Evolutionary conservation across 2,329 filamentous ascomycete species (phyloP).

Genomic region (Sporothrix globosa): DNA sequence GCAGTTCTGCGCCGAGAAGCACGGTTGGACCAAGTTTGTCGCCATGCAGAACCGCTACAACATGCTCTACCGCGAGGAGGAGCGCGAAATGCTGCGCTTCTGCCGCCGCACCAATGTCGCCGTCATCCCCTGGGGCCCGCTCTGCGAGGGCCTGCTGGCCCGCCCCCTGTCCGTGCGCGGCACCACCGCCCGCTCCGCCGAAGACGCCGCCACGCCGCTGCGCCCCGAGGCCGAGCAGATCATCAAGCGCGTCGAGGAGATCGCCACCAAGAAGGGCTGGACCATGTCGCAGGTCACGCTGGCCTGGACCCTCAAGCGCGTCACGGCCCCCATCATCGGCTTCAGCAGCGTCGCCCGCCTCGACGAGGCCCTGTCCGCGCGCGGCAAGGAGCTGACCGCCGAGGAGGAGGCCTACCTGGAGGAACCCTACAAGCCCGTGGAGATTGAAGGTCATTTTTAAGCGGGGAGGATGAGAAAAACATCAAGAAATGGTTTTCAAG

Average conservation of each 20-base stretch:
- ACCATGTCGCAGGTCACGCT: constrained; percentile 57
- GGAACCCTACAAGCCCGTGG: constrained; percentile 58
- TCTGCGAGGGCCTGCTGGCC: constrained; percentile 47
- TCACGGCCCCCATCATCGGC: constrained; percentile 63
- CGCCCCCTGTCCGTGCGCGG: constrained; percentile 41
- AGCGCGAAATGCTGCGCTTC: constrained; percentile 51
- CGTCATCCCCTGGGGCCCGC: constrained; percentile 47
- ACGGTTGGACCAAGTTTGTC: constrained; percentile 64
- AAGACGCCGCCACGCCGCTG: neutral
- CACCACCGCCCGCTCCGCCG: constrained; percentile 33
- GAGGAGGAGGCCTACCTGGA: constrained; percentile 66
- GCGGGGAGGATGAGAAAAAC: neutral
- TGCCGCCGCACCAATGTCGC: constrained; percentile 49
- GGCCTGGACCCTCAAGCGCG: constrained; percentile 62
- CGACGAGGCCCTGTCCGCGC: constrained; percentile 53
- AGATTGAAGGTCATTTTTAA: constrained; percentile 27
- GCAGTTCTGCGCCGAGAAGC: constrained; percentile 60
- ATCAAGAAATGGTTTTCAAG: neutral
- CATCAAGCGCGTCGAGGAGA: constrained; percentile 35
- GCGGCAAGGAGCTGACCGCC: constrained; percentile 53
- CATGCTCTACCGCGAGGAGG: constrained; percentile 66
- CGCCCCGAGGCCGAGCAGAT: constrained; percentile 32
- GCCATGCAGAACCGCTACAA: constrained; percentile 66
- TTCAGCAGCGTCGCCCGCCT: constrained; percentile 61
- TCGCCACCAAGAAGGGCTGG: constrained; percentile 31